Evolutionary conservation across 2,329 filamentous ascomycete genomes (phyloP).

Genomic region (Aspergillus awamori): DNA sequence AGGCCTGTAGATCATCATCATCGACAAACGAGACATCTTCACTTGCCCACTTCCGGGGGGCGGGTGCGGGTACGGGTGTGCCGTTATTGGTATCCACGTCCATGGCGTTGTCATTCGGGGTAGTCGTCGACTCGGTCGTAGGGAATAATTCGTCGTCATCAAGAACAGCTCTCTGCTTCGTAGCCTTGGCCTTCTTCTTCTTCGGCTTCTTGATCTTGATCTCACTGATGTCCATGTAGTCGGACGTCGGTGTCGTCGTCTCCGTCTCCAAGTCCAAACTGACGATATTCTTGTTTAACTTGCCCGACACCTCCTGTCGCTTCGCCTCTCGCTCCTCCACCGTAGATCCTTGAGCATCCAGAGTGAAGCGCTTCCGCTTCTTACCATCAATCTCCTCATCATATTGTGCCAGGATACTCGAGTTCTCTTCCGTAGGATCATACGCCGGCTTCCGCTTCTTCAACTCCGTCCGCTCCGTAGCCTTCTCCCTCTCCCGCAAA

Average conservation of each 20-base stretch:
- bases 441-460: conserved; percentile 92
- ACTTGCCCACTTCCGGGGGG: conserved; percentile 64
- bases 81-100: conserved; percentile 68
- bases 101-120: conserved; percentile 62
- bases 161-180: conserved; percentile 65
- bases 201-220: conserved; percentile 95
- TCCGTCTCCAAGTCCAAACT: conserved; percentile 72
- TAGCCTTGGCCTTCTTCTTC: conserved; percentile 77
- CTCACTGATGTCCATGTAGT: conserved; percentile 84
- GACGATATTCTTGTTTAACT: conserved; percentile 68
- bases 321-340: conserved; percentile 64
- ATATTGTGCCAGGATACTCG: conserved; percentile 81
- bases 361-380: conserved; percentile 82
- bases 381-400: conserved; percentile 94
- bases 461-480: conserved; percentile 70
- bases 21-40: conserved; percentile 75
- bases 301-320: conserved; percentile 58
- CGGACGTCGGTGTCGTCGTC: conserved; percentile 64
- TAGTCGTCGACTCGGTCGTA: conserved; percentile 34
- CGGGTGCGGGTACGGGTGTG: conserved; percentile 34
- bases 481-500: conserved; percentile 46
- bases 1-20: conserved; percentile 88
- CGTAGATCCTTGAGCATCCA: conserved; percentile 75
- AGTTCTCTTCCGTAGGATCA: conserved; percentile 74
- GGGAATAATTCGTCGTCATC: conserved; percentile 63